Conservation (phyloP, 2,329 filamentous ascomycete genomes). For the Lecanicillium sp. region DNA sequence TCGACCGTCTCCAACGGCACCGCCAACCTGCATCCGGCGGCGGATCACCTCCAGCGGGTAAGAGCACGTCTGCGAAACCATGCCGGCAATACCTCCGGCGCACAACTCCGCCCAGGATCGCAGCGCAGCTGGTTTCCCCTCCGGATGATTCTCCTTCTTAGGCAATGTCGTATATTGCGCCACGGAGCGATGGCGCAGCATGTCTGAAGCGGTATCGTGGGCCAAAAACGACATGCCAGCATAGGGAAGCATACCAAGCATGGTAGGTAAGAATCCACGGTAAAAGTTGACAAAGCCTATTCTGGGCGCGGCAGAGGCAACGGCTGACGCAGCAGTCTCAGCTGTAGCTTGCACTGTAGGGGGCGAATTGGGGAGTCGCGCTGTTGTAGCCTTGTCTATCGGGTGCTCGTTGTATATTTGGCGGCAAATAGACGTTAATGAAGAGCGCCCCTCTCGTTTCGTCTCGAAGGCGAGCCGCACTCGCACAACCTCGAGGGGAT, state of each 20-base stretch:
- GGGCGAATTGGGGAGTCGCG: slow-evolving; percentile 19
- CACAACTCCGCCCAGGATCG: slow-evolving; percentile 80
- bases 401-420: slow-evolving; percentile 79
- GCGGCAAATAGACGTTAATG: slow-evolving; percentile 66
- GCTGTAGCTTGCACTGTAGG: slow-evolving; percentile 25
- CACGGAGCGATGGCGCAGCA: slow-evolving; percentile 62
- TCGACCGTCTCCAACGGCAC: slow-evolving; percentile 84
- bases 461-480: slow-evolving; percentile 95
- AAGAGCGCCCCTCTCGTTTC: slow-evolving; percentile 60
- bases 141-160: slow-evolving; percentile 41
- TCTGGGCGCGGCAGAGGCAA: slow-evolving; percentile 43
- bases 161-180: slow-evolving; percentile 70
- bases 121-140: slow-evolving; percentile 61
- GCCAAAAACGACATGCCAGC: slow-evolving; percentile 93
- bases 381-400: slow-evolving; percentile 22
- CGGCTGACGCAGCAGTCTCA: slow-evolving; percentile 31
- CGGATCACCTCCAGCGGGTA: slow-evolving; percentile 92
- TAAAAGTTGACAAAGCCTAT: slow-evolving; percentile 85
- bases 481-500: slow-evolving; percentile 85
- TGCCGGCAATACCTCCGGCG: slow-evolving; percentile 76
- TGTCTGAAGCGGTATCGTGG: slow-evolving; percentile 81
- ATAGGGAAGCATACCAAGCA: slow-evolving; percentile 94
- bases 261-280: slow-evolving; percentile 80
- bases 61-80: slow-evolving; percentile 83
- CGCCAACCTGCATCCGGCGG: slow-evolving; percentile 91